Conservation (phyloP, 108 stramenopile genomes). For the Thalassiosira profunda region DNA sequence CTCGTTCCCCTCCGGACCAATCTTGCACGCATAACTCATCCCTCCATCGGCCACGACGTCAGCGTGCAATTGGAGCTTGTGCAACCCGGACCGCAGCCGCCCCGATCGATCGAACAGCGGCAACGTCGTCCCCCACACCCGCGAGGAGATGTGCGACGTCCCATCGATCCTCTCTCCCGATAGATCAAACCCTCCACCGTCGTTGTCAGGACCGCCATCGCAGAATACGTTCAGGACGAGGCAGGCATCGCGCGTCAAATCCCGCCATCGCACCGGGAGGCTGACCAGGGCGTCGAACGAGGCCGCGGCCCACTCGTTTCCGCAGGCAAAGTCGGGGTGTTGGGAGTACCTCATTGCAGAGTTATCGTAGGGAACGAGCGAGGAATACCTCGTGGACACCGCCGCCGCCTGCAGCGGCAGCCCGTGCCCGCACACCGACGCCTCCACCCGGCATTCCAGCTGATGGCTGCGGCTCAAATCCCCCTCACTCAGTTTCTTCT, state of each 20-base stretch:
- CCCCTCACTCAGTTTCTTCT: constrained; percentile 13
- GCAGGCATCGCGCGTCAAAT: constrained; percentile 80
- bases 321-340: not conserved
- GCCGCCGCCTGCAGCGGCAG: constrained; percentile 23
- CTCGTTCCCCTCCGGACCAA: not conserved
- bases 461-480: not conserved
- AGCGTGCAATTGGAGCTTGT: constrained; percentile 33
- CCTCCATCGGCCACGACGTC: constrained; percentile 36
- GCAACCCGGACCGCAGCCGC: constrained; percentile 23
- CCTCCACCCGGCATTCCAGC: constrained; percentile 41
- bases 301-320: constrained; percentile 11
- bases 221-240: constrained; percentile 58
- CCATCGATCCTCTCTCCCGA: not conserved
- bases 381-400: constrained; percentile 20
- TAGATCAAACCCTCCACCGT: not conserved
- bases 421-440: constrained; percentile 27
- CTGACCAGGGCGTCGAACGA: constrained; percentile 24
- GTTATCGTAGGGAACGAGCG: constrained; percentile 7
- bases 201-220: constrained; percentile 15
- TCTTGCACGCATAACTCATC: constrained; percentile 16
- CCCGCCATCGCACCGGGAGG: constrained; percentile 82
- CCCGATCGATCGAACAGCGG: constrained; percentile 36
- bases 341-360: not conserved
- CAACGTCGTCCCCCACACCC: constrained; percentile 44
- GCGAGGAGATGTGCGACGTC: not conserved